phyloP scores from a whole-genome alignment of 306 rosid genomes.

The Argentina anserina region DNA sequence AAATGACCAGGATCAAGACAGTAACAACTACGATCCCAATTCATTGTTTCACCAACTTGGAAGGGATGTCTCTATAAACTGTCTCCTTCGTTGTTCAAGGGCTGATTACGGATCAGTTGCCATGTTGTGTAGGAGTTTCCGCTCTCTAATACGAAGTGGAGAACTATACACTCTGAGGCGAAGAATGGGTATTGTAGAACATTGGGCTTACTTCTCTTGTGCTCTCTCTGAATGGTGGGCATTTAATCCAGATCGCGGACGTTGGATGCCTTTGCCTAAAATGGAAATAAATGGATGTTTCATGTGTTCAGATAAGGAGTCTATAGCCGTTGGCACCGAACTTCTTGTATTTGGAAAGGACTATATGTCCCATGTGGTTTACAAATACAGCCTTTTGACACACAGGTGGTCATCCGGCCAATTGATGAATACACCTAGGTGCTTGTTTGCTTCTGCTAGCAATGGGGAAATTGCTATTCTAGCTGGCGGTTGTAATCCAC shows the following conservation, averaged over 20 bases:
- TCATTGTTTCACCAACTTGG: slow-evolving; percentile 47
- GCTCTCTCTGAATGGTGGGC: slow-evolving; percentile 60
- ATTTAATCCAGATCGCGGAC: slow-evolving; percentile 50
- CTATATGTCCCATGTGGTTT: slow-evolving; percentile 39
- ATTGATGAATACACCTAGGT: slow-evolving; percentile 58
- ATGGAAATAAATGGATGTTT: slow-evolving; percentile 56
- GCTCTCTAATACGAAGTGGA: slow-evolving; percentile 48
- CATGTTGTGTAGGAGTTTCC: slow-evolving; percentile 44
- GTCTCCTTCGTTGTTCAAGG: slow-evolving; percentile 58
- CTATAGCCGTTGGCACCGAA: slow-evolving; percentile 75
- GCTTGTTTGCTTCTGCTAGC: slow-evolving; percentile 76
- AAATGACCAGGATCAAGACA: slow-evolving; percentile 26
- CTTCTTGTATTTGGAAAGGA: slow-evolving; percentile 81
- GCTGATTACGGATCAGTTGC: slow-evolving; percentile 64
- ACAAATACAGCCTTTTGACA: slow-evolving; percentile 58
- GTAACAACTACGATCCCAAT: slow-evolving; percentile 30
- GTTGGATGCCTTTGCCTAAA: slow-evolving; percentile 59
- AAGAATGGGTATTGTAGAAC: slow-evolving; percentile 50
- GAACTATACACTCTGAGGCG: slow-evolving; percentile 56
- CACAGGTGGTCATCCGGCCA: slow-evolving; percentile 55
- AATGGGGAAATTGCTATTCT: slow-evolving; percentile 58
- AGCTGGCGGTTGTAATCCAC: slow-evolving; percentile 67
- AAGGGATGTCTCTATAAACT: slow-evolving; percentile 50
- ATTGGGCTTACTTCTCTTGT: slow-evolving; percentile 85
- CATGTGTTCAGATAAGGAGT: slow-evolving; percentile 67